phyloP scores from a whole-genome alignment of 208 protist genomes.

The Trypanosoma vivax region DNA sequence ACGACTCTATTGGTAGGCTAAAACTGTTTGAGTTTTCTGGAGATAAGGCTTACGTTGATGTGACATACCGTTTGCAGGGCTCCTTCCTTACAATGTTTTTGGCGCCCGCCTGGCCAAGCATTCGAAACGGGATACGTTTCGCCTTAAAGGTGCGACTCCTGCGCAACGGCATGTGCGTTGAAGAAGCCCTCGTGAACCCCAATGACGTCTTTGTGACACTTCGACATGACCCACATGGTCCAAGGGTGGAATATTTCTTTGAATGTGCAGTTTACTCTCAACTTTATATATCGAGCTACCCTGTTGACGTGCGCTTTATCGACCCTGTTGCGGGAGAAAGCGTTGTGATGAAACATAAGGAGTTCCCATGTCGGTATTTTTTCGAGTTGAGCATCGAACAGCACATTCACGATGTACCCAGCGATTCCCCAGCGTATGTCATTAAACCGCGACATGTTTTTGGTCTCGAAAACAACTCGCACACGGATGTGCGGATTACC shows the following conservation, averaged over 20 bases:
- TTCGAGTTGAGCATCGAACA: conserved; percentile 21
- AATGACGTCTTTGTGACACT: conserved; percentile 12
- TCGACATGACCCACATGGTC: conserved; percentile 16
- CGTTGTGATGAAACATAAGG: conserved; percentile 20
- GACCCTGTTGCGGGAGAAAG: conserved; percentile 5
- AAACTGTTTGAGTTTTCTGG: conserved; percentile 15
- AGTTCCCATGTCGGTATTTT: conserved; percentile 15
- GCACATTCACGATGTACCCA: neutral
- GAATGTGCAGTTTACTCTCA: conserved; percentile 5
- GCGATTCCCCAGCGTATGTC: neutral
- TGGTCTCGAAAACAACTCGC: conserved; percentile 15
- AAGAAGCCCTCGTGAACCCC: conserved; percentile 7
- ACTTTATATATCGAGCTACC: conserved; percentile 9
- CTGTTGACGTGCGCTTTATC: conserved; percentile 5
- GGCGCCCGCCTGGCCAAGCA: conserved; percentile 9
- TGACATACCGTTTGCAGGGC: conserved; percentile 19
- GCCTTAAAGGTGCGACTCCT: conserved; percentile 10
- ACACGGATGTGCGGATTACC: conserved; percentile 14
- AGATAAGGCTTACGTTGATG: conserved; percentile 13
- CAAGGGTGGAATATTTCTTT: conserved; percentile 10
- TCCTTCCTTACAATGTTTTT: conserved; percentile 13
- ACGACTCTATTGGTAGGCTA: conserved; percentile 18
- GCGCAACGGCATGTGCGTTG: conserved; percentile 1
- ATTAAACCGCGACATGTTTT: conserved; percentile 17
- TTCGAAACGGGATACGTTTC: conserved; percentile 21